These are phyloP conservation scores for Nadsonia commutata DNA, from an alignment of 1,139 yeast species.

Conservation along the genomic window DNA sequence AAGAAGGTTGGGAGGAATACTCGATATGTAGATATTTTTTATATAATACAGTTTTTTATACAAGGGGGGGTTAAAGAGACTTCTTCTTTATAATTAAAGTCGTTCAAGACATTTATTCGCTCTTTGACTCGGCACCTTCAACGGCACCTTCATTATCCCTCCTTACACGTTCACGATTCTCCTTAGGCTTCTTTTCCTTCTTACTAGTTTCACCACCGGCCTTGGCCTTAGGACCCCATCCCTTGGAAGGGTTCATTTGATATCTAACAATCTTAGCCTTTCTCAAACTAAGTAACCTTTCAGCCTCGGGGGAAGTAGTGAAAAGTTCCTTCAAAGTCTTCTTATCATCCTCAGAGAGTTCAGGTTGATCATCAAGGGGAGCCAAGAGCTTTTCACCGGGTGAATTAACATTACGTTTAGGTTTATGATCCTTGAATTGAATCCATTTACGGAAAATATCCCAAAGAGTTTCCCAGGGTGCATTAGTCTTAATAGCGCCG, in stretches of 20 bases:
- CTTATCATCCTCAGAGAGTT: constrained; percentile 13
- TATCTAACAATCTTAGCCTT: constrained; percentile 69
- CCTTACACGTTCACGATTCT: not conserved
- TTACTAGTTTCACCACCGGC: constrained; percentile 11
- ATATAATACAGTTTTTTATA: too few species aligned
- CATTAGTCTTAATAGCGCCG: constrained; percentile 77
- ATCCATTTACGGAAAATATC: constrained; percentile 32
- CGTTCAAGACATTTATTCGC: not conserved
- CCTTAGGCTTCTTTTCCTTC: not conserved
- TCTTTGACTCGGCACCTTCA: not conserved
- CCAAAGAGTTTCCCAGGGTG: constrained; percentile 72
- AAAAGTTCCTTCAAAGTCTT: constrained; percentile 31
- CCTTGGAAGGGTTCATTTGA: constrained; percentile 82
- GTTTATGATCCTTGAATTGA: not conserved
- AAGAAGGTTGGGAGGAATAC: too few species aligned
- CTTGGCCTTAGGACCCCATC: constrained; percentile 88
- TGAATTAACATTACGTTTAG: not conserved
- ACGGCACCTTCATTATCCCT: not conserved
- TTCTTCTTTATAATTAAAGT: not conserved
- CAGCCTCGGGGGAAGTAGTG: constrained; percentile 33
- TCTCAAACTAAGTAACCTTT: constrained; percentile 43
- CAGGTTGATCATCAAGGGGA: constrained; percentile 6
- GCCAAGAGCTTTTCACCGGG: not conserved
- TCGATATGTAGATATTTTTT: too few species aligned
- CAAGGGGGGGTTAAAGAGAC: too few species aligned